phyloP scores from a whole-genome alignment of 306 rosid species.

The Arachis hypogaea region DNA sequence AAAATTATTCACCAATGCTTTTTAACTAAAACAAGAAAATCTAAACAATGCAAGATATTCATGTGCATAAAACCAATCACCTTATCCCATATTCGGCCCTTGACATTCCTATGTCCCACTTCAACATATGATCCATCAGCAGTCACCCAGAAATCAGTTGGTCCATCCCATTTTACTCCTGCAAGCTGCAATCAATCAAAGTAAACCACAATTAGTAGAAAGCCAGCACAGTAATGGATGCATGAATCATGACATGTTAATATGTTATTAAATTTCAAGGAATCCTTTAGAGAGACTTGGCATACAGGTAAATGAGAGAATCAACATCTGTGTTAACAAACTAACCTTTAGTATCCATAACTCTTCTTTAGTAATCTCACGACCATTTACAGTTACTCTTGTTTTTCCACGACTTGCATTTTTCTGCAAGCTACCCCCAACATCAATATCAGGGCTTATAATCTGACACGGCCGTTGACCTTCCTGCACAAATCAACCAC shows the following conservation, averaged over 20 bases:
- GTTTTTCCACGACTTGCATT: slow-evolving; percentile 78
- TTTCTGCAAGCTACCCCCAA: slow-evolving; percentile 55
- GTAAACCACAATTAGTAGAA: background rate
- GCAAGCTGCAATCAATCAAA: slow-evolving; percentile 54
- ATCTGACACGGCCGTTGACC: slow-evolving; percentile 67
- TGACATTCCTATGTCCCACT: slow-evolving; percentile 71
- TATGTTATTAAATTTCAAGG: no score
- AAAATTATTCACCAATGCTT: slow-evolving; percentile 16
- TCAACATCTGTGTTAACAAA: background rate
- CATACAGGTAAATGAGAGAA: background rate
- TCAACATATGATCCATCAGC: slow-evolving; percentile 75
- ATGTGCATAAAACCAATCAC: slow-evolving; percentile 42
- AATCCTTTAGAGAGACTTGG: no score
- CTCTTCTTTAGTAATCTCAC: slow-evolving; percentile 69
- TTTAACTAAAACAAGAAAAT: slow-evolving; percentile 18
- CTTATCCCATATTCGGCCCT: slow-evolving; percentile 74
- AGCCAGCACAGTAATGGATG: no score
- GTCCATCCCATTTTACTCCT: slow-evolving; percentile 78
- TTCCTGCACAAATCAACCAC: slow-evolving; percentile 55
- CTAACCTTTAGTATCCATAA: slow-evolving; percentile 60
- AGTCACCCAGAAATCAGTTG: slow-evolving; percentile 65
- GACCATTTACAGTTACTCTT: slow-evolving; percentile 52
- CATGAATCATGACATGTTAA: no score
- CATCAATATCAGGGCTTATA: slow-evolving; percentile 56
- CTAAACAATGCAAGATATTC: slow-evolving; percentile 31